Conservation (phyloP, 2,329 filamentous ascomycete species). For the Byssoonygena ceratinophila region DNA sequence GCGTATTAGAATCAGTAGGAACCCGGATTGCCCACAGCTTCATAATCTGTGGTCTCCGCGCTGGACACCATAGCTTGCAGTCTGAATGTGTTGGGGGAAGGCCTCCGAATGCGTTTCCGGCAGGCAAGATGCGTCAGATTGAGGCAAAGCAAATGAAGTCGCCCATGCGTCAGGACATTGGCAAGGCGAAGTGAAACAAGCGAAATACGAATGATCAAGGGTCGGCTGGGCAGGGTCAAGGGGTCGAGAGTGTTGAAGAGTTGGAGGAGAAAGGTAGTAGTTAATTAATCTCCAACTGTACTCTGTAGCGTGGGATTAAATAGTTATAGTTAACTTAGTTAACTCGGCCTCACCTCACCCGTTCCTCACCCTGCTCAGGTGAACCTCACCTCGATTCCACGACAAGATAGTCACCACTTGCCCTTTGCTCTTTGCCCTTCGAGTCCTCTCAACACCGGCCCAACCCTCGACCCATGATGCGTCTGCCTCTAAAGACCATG, state of each 20-base stretch:
- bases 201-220: background rate
- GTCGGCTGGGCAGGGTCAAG: background rate
- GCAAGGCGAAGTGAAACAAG: background rate
- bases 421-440: too few species aligned
- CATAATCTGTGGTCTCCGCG: conserved; percentile 34
- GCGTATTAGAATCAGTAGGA: background rate
- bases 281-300: background rate
- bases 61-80: conserved; percentile 29
- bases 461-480: too few species aligned
- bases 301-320: conserved; percentile 2
- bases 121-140: conserved; percentile 3
- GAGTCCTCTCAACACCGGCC: too few species aligned
- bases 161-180: conserved; percentile 5
- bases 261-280: background rate
- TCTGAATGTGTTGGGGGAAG: background rate
- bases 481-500: too few species aligned
- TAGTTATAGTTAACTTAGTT: too few species aligned
- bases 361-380: too few species aligned
- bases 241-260: background rate
- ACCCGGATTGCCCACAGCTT: conserved; percentile 28
- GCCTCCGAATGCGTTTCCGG: background rate
- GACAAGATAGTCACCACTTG: too few species aligned
- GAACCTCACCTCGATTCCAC: too few species aligned
- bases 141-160: background rate
- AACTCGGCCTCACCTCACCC: too few species aligned